phyloP scores from a whole-genome alignment of 1,284 basidiomycete species.

The Ceratobasidium theobromae region DNA sequence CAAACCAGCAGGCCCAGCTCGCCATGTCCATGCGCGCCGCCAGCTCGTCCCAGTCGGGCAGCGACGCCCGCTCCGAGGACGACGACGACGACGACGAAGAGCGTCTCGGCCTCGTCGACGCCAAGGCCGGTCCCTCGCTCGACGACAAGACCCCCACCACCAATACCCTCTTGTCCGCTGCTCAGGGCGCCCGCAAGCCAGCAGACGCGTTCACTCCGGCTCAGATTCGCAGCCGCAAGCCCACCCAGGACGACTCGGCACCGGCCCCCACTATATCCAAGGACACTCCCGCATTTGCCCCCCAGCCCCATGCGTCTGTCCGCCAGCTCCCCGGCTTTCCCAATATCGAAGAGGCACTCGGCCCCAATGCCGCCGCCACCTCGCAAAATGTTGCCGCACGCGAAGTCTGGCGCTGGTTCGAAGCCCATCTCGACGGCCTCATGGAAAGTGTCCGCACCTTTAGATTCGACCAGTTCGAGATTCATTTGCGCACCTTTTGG shows the following conservation, averaged over 20 bases:
- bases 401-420: constrained; percentile 85
- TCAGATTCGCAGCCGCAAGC: constrained; percentile 47
- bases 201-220: constrained; percentile 58
- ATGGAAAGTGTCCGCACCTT: constrained; percentile 73
- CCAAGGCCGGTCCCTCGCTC: constrained; percentile 39
- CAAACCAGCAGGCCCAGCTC: constrained; percentile 53
- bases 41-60: constrained; percentile 46
- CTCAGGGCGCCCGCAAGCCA: constrained; percentile 54
- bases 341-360: constrained; percentile 79
- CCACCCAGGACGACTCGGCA: constrained; percentile 12
- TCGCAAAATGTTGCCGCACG: constrained; percentile 72
- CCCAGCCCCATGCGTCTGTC: constrained; percentile 51
- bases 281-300: constrained; percentile 22
- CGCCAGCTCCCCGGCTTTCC: constrained; percentile 77
- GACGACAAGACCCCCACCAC: constrained; percentile 82
- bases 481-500: constrained; percentile 82
- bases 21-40: constrained; percentile 31
- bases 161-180: constrained; percentile 69
- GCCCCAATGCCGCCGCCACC: constrained; percentile 54
- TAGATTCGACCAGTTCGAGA: constrained; percentile 84
- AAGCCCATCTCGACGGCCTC: constrained; percentile 76
- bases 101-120: constrained; percentile 15
- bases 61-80: constrained; percentile 62
- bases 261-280: constrained; percentile 26
- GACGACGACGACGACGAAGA: constrained; percentile 72